Base-by-base conservation (phyloP, 345 rosid species). In the Trapa bicornis region DNA sequence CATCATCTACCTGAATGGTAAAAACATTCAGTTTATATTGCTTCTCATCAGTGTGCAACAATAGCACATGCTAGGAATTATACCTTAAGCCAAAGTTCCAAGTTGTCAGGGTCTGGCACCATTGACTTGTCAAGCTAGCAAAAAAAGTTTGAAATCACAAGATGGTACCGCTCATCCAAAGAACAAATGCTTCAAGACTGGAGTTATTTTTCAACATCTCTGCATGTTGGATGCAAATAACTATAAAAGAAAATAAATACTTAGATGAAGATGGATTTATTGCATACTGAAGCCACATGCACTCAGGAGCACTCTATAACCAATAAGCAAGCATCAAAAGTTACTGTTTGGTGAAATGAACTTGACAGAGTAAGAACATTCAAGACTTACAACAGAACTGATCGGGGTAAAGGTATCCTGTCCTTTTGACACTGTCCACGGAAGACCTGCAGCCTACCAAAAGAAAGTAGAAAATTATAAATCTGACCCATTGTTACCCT, bases 361-460 rank as follows among this genome's bases (percentile, higher is more conserved):
- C 1, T 0, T 8, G 4, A 42, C 48, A 11, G 11, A 13, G 48
- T 45, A 11, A 45, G 48, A 45, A 11, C 13, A 45, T 45, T 11
- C 29, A 45, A 45, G 48, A 45, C 48, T 45, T 45, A 45, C 48
- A 45, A 58, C 37, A 61, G 92, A 82, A 73, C 92, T 89, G 73
- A 94, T 91, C 2, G 97, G 96, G 4, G 99, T 89, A 75, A 91
- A 94, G 22, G 97, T 90, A 70, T 91, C 99, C 77, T 86, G 92
- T 57, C 89, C 99, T 79, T 94, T 91, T 50, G 96, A 91, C 67
- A 91, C 85, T 48, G 91, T 87, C 92, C 96, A 89, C 12, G 97
- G 99, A 68, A 94, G 97, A 71, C 99, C 95, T 67, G 88, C 86
- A 72, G 99, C 79, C 97, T 91, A 76, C 74, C 39, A 74, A 72